Base-by-base conservation (phyloP, 1,284 basidiomycete species). In the Earliella scabrosa region DNA sequence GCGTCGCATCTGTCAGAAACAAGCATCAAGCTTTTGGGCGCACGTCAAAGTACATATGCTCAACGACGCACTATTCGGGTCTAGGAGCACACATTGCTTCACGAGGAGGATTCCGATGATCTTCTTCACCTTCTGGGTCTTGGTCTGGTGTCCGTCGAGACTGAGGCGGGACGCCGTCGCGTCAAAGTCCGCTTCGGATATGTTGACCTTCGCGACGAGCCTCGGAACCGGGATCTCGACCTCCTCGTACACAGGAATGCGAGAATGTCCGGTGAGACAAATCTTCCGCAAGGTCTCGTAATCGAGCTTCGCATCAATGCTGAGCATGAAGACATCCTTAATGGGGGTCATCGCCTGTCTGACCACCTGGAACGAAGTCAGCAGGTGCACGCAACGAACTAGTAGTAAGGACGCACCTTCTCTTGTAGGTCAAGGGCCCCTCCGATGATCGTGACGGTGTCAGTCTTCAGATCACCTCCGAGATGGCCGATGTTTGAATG, bases 11-110 rank as follows among this genome's bases (percentile, higher is more conserved):
- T 88, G 45, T 43, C 55, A 52, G 9, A 43, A 16, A 56, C 63
- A 39, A 29, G 20, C 21, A 44, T 50, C 40, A 50, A 16, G 27
- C 47, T 53, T 36, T 47, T 32, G 47, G 18, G 21, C 13, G 27
- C 45, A 52, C 36, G n/a, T 18, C 34, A 27, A 32, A 38, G 16
- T 24, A 13, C 27, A 13, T 26, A 18, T 5, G 20, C 4, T 35
- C n/a, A 20, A 16, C 23, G 13, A 56, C 61, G 32, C 60, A 88
- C 88, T 90, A 71, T 92, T 91, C 2, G 95, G 94, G 71, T 97
- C 94, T 9, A 97, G 82, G 53, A 96, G 75, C 13, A 97, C 90
- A 68, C 93, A 95, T 70, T 75, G 86, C 72, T 95, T 95, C 50
- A 93, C 92, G 6, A 94, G 77, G 38, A 95, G 74, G 43, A 92